Evolutionary conservation across 73 alveolate species (phyloP), one percentile per base, ranked within the genome.

Genomic region (Effrenium voratum): DNA sequence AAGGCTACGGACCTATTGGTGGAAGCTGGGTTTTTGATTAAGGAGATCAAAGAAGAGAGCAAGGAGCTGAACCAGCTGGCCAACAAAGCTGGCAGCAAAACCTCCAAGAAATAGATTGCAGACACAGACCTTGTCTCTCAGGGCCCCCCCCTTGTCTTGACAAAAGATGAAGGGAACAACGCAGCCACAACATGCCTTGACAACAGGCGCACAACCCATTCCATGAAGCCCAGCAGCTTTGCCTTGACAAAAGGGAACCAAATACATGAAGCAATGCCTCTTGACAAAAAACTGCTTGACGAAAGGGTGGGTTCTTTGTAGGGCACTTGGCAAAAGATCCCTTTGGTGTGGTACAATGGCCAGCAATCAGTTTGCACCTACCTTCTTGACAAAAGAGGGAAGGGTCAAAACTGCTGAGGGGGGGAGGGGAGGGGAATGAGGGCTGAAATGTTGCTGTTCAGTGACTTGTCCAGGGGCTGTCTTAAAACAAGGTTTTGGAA

Each of bases 41-140:
- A 79, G 40, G 91, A 16, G 32, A 24, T 24, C 47, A 79, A 79
- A 45, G 91, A 79, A 2, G 91, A 79, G 30, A 26, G 46, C 63
- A 79, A 79, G 40, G 91, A 79, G 70, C 68, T 79, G 91, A 79
- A 45, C 66, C 70, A 43, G 70, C 43, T 79, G 44, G 66, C 91
- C 91, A 79, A 47, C 57, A 79, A 79, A 30, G 70, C 91, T 2
- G 91, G 68, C 63, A 22, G 46, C 68, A 79, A 79, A 45, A 43
- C 91, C 24, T 41, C 91, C 66, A 44, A 43, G 68, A 26, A 79
- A 45, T 34, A 22, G 41, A 73, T 8, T 52, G 63, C 63, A 52
- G 19, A 12, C 8, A 19, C 63, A 19, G 8, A 52, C 19, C 8
- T 19, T 52, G 63, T 8, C 63, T 52, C 8, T 8, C 63, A 19